These are phyloP conservation scores for Hondaea fermentalgiana DNA, from an alignment of 108 stramenopile species.

Conservation along the genomic window DNA sequence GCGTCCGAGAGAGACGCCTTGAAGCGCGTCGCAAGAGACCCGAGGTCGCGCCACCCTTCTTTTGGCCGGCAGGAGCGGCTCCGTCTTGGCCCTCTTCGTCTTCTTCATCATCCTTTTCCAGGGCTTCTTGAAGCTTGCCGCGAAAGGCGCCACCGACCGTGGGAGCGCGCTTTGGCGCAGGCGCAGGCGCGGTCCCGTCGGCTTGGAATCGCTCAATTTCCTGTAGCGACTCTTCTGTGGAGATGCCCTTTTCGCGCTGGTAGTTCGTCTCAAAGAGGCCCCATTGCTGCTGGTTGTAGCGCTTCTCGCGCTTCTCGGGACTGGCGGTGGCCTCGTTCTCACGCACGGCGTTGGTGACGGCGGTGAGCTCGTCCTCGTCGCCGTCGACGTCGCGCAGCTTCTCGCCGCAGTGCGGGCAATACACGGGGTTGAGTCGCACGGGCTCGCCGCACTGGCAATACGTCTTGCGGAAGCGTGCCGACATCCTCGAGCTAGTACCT, in stretches of 20 bases:
- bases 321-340: neutral
- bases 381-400: neutral
- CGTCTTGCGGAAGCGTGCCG: neutral
- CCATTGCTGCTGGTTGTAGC: constrained; percentile 4
- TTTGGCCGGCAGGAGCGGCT: neutral
- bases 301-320: neutral
- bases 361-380: neutral
- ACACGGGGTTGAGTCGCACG: neutral
- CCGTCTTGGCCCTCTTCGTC: neutral
- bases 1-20: too few relatives aligned
- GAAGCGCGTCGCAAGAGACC: too few relatives aligned
- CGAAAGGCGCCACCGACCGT: neutral
- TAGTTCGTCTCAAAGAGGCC: constrained; percentile 2
- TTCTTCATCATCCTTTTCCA: neutral
- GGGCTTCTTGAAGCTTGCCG: neutral
- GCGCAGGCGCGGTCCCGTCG: neutral
- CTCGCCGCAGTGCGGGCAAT: neutral
- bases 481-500: neutral
- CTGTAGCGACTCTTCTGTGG: neutral
- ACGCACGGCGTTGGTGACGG: neutral
- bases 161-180: neutral
- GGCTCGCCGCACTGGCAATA: constrained; percentile 17
- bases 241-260: constrained; percentile 13
- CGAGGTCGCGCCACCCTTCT: neutral
- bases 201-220: neutral